Conservation (phyloP, 2,329 filamentous ascomycete genomes). For the Cercospora sojina region DNA sequence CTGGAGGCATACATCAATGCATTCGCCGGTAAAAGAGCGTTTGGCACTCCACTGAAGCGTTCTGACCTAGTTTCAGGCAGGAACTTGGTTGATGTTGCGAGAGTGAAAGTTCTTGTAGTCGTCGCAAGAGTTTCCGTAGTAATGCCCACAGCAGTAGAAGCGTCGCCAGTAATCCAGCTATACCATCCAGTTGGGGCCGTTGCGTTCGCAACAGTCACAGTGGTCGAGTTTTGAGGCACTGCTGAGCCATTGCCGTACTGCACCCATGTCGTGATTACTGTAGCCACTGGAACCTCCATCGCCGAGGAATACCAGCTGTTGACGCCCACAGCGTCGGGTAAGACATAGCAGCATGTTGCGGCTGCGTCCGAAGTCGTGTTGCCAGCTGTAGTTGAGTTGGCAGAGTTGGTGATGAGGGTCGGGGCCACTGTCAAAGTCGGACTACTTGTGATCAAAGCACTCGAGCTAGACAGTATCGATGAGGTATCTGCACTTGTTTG, state of each 20-base stretch:
- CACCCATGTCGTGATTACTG: slow-evolving; percentile 6
- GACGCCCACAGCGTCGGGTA: neutral
- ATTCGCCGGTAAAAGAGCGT: neutral
- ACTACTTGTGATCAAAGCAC: neutral
- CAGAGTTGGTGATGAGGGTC: neutral
- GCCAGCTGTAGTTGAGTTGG: neutral
- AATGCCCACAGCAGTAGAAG: neutral
- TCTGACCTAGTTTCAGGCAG: neutral
- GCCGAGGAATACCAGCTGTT: slow-evolving; percentile 4
- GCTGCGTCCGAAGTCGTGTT: neutral
- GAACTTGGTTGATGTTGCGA: neutral
- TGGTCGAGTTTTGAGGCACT: slow-evolving; percentile 8
- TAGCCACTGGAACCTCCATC: slow-evolving; percentile 6
- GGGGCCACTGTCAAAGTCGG: neutral
- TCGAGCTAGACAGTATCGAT: neutral
- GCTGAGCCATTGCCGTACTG: slow-evolving; percentile 7
- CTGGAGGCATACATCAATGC: slow-evolving; percentile 9
- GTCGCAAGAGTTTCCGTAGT: neutral
- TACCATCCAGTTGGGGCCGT: slow-evolving; percentile 8
- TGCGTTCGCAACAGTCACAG: neutral
- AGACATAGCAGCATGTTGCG: slow-evolving; percentile 6
- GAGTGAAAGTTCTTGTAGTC: neutral
- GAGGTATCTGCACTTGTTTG: neutral
- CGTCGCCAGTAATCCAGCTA: slow-evolving; percentile 8
- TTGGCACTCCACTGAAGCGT: slow-evolving; percentile 4